Base-by-base conservation (phyloP, 1,139 yeast species). In the Meyerozyma smithsonii region DNA sequence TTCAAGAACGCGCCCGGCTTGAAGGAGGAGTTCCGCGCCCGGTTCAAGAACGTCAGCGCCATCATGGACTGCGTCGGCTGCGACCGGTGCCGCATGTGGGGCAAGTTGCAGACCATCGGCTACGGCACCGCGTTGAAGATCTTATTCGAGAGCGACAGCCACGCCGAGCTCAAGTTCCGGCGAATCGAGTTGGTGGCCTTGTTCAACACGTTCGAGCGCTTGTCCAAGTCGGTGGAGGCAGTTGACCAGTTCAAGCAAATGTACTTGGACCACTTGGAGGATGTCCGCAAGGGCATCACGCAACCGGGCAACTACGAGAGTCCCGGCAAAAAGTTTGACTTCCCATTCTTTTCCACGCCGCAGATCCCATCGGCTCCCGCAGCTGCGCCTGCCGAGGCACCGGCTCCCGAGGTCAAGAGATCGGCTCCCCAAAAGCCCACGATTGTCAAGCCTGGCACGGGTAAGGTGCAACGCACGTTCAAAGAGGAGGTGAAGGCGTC, bases 31-130 rank as follows among this genome's bases (percentile, higher is more conserved):
- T 90, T 92, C 64, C 76, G 94, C 48, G 63, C 77, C 34, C 81
- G 95, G 43, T 94, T 92, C 61, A 81, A 81, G 57, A 94, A 92
- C 58, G 95, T 92, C 25, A 83, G 95, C 24, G 84, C 87, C 39
- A 79, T 92, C 38, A 92, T 94, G 97, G 96, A 92, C 62, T 92
- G 98, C 69, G 97, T 92, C 36, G 97, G 96, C 28, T 92, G 98
- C 66, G 98, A 92, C 60, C 76, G 97, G 58, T 92, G 98, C 61
- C 78, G 97, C 56, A 71, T 94, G 65, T 92, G 98, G 98, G 98
- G 98, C 14, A 92, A 94, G 62, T 77, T 92, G 20, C 98, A 92
- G 66, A 88, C 96, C 1, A 88, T 94, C 16, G 98, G 98, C 19
- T 92, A 92, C 59, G 98, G 97, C 18, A 92, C 98, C 15, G 95